A percentile compares a stretch with the other conserved stretches of the same genome.
phyloP scores from a whole-genome alignment of 2,329 filamentous ascomycete genomes.

The Madurella fahalii region DNA sequence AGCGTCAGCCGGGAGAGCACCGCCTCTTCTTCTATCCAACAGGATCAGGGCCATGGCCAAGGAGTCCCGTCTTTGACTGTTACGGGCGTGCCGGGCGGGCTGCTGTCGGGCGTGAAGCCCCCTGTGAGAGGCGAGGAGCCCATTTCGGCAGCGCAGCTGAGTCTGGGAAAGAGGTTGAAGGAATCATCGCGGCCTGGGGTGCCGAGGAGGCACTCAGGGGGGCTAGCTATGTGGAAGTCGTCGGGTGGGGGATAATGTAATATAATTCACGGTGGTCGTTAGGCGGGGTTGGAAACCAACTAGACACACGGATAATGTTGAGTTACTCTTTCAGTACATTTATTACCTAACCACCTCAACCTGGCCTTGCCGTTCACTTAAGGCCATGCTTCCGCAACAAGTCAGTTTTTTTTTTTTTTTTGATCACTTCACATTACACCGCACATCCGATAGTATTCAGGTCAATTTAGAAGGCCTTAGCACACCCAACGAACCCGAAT shows the following conservation, averaged over 20 bases:
- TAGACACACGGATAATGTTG: background rate
- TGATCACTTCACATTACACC: too few species aligned
- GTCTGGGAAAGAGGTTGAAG: slow-evolving; percentile 47
- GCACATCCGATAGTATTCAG: too few species aligned
- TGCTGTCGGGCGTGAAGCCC: slow-evolving; percentile 20
- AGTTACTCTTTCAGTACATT: too few species aligned
- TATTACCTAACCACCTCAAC: too few species aligned
- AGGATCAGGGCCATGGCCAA: slow-evolving; percentile 13
- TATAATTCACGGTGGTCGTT: background rate
- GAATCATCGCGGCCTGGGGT: slow-evolving; percentile 42
- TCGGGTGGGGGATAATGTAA: slow-evolving; percentile 1
- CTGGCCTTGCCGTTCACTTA: too few species aligned
- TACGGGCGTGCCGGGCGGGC: background rate
- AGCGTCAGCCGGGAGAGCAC: too few species aligned
- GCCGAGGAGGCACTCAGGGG: slow-evolving; percentile 33
- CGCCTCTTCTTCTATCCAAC: background rate
- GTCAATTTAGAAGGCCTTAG: too few species aligned
- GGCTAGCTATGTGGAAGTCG: slow-evolving; percentile 23
- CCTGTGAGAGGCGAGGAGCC: slow-evolving; percentile 30
- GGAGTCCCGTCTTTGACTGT: slow-evolving; percentile 13
- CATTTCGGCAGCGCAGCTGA: slow-evolving; percentile 43
- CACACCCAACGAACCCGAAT: background rate
- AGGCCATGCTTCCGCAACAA: too few species aligned
- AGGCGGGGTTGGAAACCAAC: too few species aligned
- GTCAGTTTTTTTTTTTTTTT: too few species aligned